Conservation (phyloP, 352 stramenopile species). For the Pythium phragmiticola region DNA sequence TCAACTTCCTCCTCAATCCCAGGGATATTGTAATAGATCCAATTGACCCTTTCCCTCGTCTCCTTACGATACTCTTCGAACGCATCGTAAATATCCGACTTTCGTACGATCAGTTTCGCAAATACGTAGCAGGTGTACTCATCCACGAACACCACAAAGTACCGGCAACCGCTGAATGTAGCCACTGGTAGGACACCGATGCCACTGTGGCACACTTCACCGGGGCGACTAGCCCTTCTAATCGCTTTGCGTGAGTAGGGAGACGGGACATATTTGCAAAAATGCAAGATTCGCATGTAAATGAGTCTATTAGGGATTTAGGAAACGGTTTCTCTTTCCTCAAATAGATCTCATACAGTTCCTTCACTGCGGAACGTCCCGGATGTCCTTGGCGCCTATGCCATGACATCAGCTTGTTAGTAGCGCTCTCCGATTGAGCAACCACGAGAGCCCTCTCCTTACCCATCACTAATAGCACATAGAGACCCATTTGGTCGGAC, state of each 20-base stretch:
- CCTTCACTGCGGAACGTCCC: slow-evolving; percentile 11
- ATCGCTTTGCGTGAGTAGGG: slow-evolving; percentile 6
- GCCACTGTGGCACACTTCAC: slow-evolving; percentile 20
- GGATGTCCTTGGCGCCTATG: slow-evolving; percentile 23
- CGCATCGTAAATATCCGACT: slow-evolving; percentile 9
- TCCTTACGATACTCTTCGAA: slow-evolving; percentile 17
- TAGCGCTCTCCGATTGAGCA: slow-evolving; percentile 17
- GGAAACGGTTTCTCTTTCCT: slow-evolving; percentile 15
- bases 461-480: slow-evolving; percentile 11
- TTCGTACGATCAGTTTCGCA: background rate
- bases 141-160: slow-evolving; percentile 25
- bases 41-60: slow-evolving; percentile 3
- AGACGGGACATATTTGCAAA: slow-evolving; percentile 20
- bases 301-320: slow-evolving; percentile 11
- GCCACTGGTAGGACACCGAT: slow-evolving; percentile 20
- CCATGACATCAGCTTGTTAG: slow-evolving; percentile 13
- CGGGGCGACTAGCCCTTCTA: slow-evolving; percentile 13
- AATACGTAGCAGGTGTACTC: slow-evolving; percentile 25
- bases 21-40: slow-evolving; percentile 19
- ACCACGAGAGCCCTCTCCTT: slow-evolving; percentile 14
- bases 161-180: slow-evolving; percentile 12
- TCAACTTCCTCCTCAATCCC: too few species aligned
- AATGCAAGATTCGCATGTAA: slow-evolving; percentile 17
- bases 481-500: slow-evolving; percentile 16
- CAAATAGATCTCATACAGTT: slow-evolving; percentile 20